phyloP scores from a whole-genome alignment of 305 asterid genomes.

The Salvia sclarea region DNA sequence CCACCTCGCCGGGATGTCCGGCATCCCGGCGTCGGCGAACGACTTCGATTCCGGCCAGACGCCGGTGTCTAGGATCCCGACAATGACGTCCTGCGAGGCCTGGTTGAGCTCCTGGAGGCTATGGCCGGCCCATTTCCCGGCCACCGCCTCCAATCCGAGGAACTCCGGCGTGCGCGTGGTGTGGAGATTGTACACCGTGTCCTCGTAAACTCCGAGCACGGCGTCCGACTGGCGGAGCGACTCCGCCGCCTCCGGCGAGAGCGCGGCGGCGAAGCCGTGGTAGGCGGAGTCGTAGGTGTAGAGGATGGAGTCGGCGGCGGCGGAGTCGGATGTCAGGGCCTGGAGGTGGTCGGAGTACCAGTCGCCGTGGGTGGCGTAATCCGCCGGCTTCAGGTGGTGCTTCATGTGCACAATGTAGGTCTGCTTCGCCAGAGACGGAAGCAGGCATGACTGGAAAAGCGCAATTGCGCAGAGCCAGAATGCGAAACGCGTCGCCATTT shows the following conservation, averaged over 20 bases:
- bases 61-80: constrained; percentile 70
- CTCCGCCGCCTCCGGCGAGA: constrained; percentile 44
- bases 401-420: constrained; percentile 77
- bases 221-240: constrained; percentile 50
- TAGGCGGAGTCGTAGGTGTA: constrained; percentile 53
- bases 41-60: constrained; percentile 68
- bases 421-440: constrained; percentile 36
- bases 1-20: constrained; percentile 53
- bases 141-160: constrained; percentile 45
- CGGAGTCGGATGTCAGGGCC: constrained; percentile 42
- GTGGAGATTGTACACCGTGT: constrained; percentile 50
- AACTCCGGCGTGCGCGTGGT: constrained; percentile 66
- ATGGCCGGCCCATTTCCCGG: constrained; percentile 44
- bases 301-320: constrained; percentile 41
- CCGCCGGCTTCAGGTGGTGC: constrained; percentile 47
- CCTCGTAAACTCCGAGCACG: constrained; percentile 54
- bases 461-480: constrained; percentile 32
- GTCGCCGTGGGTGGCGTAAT: constrained; percentile 53
- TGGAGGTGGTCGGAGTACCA: constrained; percentile 70
- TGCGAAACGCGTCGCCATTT: constrained; percentile 36
- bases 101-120: constrained; percentile 41
- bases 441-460: constrained; percentile 42
- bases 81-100: constrained; percentile 58
- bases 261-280: constrained; percentile 55
- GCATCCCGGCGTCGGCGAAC: constrained; percentile 43